These are phyloP conservation scores for Fomitopsis palustris DNA, from an alignment of 1,284 basidiomycete species.

Conservation along the genomic window DNA sequence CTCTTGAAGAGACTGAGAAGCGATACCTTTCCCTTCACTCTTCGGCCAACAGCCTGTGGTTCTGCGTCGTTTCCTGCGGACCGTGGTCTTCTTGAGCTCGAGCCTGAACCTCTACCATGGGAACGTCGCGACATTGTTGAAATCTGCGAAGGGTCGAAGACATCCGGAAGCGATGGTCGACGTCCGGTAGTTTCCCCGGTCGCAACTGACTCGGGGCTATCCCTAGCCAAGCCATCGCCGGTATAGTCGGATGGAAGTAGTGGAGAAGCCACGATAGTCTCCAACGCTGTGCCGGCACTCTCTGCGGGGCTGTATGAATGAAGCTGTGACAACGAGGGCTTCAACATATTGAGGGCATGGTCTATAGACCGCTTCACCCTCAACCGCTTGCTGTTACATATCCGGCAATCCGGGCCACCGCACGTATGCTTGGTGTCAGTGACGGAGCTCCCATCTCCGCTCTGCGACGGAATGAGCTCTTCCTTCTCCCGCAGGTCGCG, in stretches of 20 bases:
- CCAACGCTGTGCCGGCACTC: constrained; percentile 11
- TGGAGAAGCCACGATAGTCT: constrained; percentile 22
- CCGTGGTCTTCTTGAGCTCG: constrained; percentile 45
- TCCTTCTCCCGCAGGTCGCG: constrained; percentile 44
- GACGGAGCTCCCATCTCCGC: constrained; percentile 10
- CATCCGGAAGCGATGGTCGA: constrained; percentile 36
- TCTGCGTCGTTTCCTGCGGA: constrained; percentile 58
- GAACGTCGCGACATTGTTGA: constrained; percentile 39
- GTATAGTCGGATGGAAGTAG: constrained; percentile 35
- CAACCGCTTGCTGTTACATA: constrained; percentile 37
- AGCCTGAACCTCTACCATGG: constrained; percentile 11
- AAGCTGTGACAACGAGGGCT: constrained; percentile 34
- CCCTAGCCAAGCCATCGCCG: constrained; percentile 23
- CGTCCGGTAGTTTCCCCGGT: constrained; percentile 30
- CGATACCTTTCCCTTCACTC: constrained; percentile 28
- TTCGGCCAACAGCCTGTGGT: constrained; percentile 10
- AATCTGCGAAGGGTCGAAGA: constrained; percentile 29
- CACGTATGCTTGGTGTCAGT: constrained; percentile 18
- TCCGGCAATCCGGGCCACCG: constrained; percentile 27
- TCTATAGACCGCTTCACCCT: constrained; percentile 64
- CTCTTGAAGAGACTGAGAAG: constrained; percentile 62
- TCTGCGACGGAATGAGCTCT: constrained; percentile 5
- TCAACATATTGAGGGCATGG: constrained; percentile 55
- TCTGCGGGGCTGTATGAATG: constrained; percentile 7
- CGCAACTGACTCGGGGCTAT: constrained; percentile 10